These are phyloP conservation scores for Astrothelium macrocarpum DNA, from an alignment of 495 filamentous ascomycete species.

Conservation along the genomic window DNA sequence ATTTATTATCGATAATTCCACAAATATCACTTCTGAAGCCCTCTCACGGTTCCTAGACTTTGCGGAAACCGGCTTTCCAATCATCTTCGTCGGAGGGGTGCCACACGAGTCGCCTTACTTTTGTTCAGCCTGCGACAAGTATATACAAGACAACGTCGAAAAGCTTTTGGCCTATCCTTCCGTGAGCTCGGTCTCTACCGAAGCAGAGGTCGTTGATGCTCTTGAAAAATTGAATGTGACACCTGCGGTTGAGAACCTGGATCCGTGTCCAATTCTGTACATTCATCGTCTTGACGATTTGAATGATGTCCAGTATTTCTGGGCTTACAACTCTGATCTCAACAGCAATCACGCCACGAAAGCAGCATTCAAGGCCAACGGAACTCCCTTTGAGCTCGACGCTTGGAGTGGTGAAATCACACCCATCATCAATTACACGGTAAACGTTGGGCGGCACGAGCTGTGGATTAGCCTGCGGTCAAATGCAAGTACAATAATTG, in stretches of 20 bases:
- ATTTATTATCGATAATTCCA: not conserved
- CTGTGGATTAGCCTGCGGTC: not conserved
- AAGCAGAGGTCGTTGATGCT: not conserved
- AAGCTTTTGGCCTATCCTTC: conserved; percentile 1
- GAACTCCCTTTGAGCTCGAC: not conserved
- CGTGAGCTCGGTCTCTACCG: not conserved
- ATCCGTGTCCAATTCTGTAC: conserved; percentile 1
- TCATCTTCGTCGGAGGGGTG: not conserved
- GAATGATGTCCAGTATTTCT: not conserved
- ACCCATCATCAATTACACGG: not conserved
- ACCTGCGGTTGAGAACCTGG: not conserved
- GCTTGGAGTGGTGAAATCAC: conserved; percentile 3
- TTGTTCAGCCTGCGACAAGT: not conserved
- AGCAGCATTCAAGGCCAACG: not conserved
- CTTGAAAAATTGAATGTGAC: not conserved
- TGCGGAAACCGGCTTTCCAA: not conserved
- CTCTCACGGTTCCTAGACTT: not conserved
- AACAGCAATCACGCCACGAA: not conserved
- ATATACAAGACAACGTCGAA: not conserved
- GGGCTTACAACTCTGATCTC: conserved; percentile 2
- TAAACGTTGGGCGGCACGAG: not conserved
- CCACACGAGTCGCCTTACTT: not conserved
- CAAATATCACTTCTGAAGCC: not conserved
- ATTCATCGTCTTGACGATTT: not conserved
- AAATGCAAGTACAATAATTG: conserved; percentile 1